Conservation (phyloP, 495 filamentous ascomycete species). For the Lasiosphaeria hispida region DNA sequence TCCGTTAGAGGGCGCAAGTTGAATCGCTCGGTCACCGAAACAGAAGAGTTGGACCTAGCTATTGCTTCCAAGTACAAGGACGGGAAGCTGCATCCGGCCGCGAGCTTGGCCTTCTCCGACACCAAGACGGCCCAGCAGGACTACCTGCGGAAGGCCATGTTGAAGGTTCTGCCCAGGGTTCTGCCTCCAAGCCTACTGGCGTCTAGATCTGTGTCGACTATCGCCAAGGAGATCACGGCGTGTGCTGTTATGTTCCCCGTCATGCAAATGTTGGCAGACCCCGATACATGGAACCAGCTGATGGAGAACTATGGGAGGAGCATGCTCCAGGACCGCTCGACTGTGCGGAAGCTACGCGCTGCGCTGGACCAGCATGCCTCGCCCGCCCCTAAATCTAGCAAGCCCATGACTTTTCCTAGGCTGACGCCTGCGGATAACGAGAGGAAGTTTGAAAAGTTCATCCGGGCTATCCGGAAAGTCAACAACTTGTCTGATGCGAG, state of each 20-base stretch:
- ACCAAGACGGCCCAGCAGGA: slow-evolving; percentile 81
- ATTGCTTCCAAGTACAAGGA: slow-evolving; percentile 90
- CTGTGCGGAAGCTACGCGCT: slow-evolving; percentile 87
- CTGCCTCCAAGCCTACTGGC: slow-evolving; percentile 70
- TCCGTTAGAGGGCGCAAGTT: slow-evolving; percentile 82
- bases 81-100: slow-evolving; percentile 86
- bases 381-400: slow-evolving; percentile 65
- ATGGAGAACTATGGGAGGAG: slow-evolving; percentile 86
- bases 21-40: slow-evolving; percentile 88
- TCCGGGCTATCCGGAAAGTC: slow-evolving; percentile 82
- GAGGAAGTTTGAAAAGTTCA: slow-evolving; percentile 88
- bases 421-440: slow-evolving; percentile 69
- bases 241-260: slow-evolving; percentile 73
- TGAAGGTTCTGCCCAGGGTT: slow-evolving; percentile 68
- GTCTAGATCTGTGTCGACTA: slow-evolving; percentile 72
- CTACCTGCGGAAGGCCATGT: slow-evolving; percentile 70
- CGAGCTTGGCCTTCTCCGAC: slow-evolving; percentile 76
- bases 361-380: slow-evolving; percentile 95
- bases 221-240: slow-evolving; percentile 81
- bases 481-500: slow-evolving; percentile 93
- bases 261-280: slow-evolving; percentile 72
- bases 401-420: slow-evolving; percentile 59
- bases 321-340: slow-evolving; percentile 92
- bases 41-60: slow-evolving; percentile 89
- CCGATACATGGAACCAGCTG: slow-evolving; percentile 95